phyloP scores from a whole-genome alignment of 2,329 filamentous ascomycete genomes.

The Septoria linicola region DNA sequence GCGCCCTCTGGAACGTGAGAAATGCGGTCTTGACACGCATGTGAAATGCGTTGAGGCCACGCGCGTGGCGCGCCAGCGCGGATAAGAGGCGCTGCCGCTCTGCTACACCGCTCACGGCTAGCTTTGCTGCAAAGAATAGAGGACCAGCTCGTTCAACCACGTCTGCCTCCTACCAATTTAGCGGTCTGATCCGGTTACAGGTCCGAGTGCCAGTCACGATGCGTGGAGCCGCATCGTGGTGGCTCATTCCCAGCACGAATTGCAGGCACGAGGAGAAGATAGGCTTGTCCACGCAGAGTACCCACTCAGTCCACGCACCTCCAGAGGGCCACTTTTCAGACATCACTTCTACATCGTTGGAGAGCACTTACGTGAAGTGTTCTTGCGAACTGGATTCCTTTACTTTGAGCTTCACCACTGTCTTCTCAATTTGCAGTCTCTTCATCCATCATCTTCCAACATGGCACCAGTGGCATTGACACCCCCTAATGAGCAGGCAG shows the following conservation, averaged over 20 bases:
- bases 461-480: conserved; percentile 36
- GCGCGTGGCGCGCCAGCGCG: conserved; percentile 11
- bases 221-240: conserved; percentile 3
- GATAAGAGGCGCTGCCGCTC: conserved; percentile 1
- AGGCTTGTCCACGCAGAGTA: conserved; percentile 1
- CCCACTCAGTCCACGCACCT: no score
- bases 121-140: conserved; percentile 7
- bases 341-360: conserved; percentile 1
- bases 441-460: conserved; percentile 10
- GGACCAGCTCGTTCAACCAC: conserved; percentile 10
- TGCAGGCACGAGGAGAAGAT: not conserved
- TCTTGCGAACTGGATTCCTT: no score
- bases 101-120: conserved; percentile 15
- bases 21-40: no score
- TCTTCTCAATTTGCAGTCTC: no score
- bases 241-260: no score
- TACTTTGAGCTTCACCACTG: no score
- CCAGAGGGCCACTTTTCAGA: conserved; percentile 7
- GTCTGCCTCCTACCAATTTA: not conserved
- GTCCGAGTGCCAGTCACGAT: not conserved
- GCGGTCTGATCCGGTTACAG: not conserved
- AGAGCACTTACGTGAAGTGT: no score
- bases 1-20: no score
- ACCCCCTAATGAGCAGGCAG: conserved; percentile 32
- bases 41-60: conserved; percentile 8